These are phyloP conservation scores for Phytophthora tubulina DNA, from an alignment of 352 stramenopile genomes.

Conservation along the genomic window DNA sequence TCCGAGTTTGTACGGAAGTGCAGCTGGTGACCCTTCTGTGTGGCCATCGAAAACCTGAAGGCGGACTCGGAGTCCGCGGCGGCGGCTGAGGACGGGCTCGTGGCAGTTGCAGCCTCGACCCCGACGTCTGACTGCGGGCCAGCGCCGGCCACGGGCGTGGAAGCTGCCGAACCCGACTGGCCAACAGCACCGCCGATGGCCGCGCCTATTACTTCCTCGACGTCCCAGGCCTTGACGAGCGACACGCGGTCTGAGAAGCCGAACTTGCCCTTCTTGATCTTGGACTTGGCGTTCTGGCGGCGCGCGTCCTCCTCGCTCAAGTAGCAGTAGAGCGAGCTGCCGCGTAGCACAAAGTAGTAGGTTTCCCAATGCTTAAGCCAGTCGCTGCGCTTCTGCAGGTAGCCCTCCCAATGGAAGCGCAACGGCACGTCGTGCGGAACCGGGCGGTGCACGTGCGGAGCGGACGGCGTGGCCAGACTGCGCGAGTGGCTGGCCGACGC, in stretches of 20 bases:
- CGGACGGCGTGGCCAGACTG: slow-evolving; percentile 20
- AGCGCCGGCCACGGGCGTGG: slow-evolving; percentile 22
- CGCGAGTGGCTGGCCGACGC: slow-evolving; percentile 22
- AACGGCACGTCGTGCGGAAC: slow-evolving; percentile 53
- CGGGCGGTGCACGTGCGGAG: slow-evolving; percentile 7
- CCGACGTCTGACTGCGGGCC: slow-evolving; percentile 1
- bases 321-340: slow-evolving; percentile 83
- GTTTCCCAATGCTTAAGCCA: slow-evolving; percentile 93
- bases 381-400: slow-evolving; percentile 90
- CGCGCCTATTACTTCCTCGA: slow-evolving; percentile 51
- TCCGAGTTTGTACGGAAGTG: slow-evolving; percentile 89
- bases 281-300: slow-evolving; percentile 83
- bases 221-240: slow-evolving; percentile 77
- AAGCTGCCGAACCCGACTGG: slow-evolving; percentile 9
- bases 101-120: background rate
- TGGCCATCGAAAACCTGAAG: slow-evolving; percentile 87
- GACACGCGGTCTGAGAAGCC: slow-evolving; percentile 84
- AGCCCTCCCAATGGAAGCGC: slow-evolving; percentile 85
- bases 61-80: slow-evolving; percentile 40
- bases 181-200: background rate
- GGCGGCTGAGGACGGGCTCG: slow-evolving; percentile 4
- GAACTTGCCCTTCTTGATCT: slow-evolving; percentile 92
- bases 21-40: slow-evolving; percentile 85
- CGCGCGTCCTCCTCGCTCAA: slow-evolving; percentile 83
- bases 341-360: slow-evolving; percentile 87